These are phyloP conservation scores for Nematodospora anomalae DNA, from an alignment of 1,139 yeast genomes.

Conservation along the genomic window DNA sequence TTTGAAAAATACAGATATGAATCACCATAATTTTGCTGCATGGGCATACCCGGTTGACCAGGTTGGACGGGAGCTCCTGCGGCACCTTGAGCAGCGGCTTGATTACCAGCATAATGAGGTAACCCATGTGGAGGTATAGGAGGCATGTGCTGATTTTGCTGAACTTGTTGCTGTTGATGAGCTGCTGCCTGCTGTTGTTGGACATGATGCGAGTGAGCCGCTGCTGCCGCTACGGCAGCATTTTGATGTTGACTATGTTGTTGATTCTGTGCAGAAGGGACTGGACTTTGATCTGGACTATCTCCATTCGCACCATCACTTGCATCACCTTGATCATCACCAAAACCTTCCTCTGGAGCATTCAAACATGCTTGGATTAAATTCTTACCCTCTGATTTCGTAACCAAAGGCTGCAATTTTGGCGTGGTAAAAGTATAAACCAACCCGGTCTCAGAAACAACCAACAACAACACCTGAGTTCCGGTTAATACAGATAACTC, in stretches of 20 bases:
- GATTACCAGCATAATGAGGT: conserved; percentile 23
- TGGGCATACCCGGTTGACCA: conserved; percentile 14
- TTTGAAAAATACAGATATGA: conserved; percentile 62
- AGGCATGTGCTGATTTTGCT: conserved; percentile 48
- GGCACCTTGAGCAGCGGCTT: conserved; percentile 28
- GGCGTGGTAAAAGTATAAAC: conserved; percentile 99
- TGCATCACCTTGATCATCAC: conserved; percentile 64
- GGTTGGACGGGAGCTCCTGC: conserved; percentile 9
- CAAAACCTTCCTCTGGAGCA: conserved; percentile 75
- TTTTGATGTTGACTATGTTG: conserved; percentile 30
- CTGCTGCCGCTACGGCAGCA: conserved; percentile 26
- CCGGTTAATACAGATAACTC: conserved; percentile 95
- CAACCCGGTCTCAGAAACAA: conserved; percentile 94
- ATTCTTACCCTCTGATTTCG: conserved; percentile 95
- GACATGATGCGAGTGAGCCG: conserved; percentile 11
- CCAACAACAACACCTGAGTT: conserved; percentile 89
- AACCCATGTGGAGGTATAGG: conserved; percentile 17
- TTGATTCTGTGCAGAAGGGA: conserved; percentile 24
- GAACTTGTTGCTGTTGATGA: conserved; percentile 26
- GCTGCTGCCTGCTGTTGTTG: conserved; percentile 24
- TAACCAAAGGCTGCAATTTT: conserved; percentile 93
- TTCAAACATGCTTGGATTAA: conserved; percentile 95
- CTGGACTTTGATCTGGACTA: conserved; percentile 43
- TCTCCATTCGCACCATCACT: conserved; percentile 51
- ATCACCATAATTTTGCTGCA: conserved; percentile 28